Base-by-base conservation (phyloP, 768 basidiomycete species). In the Mycena olivaceomarginata region DNA sequence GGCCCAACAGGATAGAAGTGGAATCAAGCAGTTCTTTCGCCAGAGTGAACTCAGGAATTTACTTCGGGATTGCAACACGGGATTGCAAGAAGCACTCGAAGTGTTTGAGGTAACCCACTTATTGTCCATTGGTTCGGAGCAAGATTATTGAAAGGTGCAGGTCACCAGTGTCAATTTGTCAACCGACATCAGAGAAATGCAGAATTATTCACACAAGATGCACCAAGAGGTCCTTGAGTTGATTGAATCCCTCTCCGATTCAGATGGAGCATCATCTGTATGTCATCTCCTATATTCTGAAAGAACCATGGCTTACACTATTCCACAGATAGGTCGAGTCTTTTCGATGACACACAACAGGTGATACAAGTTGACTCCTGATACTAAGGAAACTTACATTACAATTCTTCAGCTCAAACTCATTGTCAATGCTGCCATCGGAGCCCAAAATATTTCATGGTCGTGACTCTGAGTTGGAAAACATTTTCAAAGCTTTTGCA, bases 71-170 rank as follows among this genome's bases (percentile, higher is more conserved):
- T 64, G 63, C n/a, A 40, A n/a, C 11, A n/a, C 11, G 41, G 63
- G 63, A n/a, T 20, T 64, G 11, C 40, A 64, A 15, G 1, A 64
- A 22, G 63, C 63, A 64, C 63, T 64, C 12, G 41, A 64, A 39
- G 63, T 64, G 9, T 64, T 64, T 41, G 20, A 64, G 63, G 63
- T 64, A 37, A 60, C 48, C 48, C 48, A 60, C 31, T 31, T 60
- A 3, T 31, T 60, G 59, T 60, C 11, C 15, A 16, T 5, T 18
- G 25, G 15, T 39, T 60, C 48, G 48, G 48, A 51, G 48, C 48
- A 51, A 51, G 48, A n/a, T 16, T 51, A 51, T 51, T 51, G 48
- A 51, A 51, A 51, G 48, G 20, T 51, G 10, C 48, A 51, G 48
- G 59, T 60, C 31, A 60, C 59, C 13, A 7, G 59, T 18, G 7